Evolutionary conservation across 2,329 filamentous ascomycete species (phyloP), one percentile per base, ranked within the genome.

Genomic region (Apiospora aurea): DNA sequence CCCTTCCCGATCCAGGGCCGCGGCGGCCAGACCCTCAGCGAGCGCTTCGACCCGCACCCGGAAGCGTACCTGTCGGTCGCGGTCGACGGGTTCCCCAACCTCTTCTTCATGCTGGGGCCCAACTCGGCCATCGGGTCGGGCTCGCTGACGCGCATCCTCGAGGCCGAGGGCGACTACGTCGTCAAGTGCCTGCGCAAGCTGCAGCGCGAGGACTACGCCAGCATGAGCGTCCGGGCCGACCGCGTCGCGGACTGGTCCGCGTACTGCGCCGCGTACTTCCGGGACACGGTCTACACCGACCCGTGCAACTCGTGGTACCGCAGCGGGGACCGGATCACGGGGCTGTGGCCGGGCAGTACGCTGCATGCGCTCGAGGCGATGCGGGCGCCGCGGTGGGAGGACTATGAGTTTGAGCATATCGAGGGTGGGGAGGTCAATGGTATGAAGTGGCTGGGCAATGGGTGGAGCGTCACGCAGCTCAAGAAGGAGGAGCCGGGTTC

Each of bases 301-400:
- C 77, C 80, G 13, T 89, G 87, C 77, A 84, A 83, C 72, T 87
- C 84, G 70, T 89, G 87, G 87, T 90, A 89, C 77, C 86, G 87
- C 76, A 81, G 83, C 44, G 83, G 82, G 6, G 76, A 82, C 69
- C 78, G 80, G 70, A 80, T 86, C 69, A 80, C 81, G 26, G 84
- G 82, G 1, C 76, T 86, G 43, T 86, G 85, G 84, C 84, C 84
- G 0, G 85, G 85, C 5, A 84, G 82, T 41, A 82, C 82, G 18
- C 79, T 85, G 69, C 85, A 86, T 66, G 82, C 82, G 11, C 75
- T 85, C 5, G 84, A 86, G 77, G 78, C 81, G 14, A 75, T 86
- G 73, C 76, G 82, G 29, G 77, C 82, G 29, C 83, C 83, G 44
- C 79, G 85, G 41, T 86, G 84, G 84, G 85, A 86, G 76, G 85